A percentile compares a stretch with the other conserved stretches of the same genome.
Conservation (phyloP, 2,329 filamentous ascomycete species). For the Penicillium sp. region DNA sequence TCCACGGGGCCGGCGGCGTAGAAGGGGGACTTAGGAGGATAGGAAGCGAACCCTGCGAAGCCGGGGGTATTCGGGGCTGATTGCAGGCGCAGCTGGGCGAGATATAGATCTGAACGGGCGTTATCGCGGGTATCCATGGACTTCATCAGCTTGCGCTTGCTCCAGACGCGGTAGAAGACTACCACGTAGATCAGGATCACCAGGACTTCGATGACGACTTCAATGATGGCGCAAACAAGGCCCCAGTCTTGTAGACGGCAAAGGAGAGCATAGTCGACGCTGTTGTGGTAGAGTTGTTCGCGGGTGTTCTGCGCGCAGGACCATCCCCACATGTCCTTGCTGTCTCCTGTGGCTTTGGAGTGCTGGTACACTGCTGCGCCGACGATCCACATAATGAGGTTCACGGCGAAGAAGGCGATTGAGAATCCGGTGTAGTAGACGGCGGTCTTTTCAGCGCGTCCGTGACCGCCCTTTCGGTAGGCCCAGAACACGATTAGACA, state of each 20-base stretch:
- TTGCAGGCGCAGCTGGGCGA: conserved; percentile 78
- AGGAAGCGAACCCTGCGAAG: conserved; percentile 59
- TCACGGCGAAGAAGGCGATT: conserved; percentile 89
- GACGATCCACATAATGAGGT: conserved; percentile 86
- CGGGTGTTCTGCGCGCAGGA: conserved; percentile 89
- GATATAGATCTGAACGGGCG: conserved; percentile 91
- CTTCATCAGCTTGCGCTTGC: conserved; percentile 91
- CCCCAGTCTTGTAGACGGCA: conserved; percentile 95
- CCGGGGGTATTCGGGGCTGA: conserved; percentile 94
- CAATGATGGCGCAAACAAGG: conserved; percentile 94
- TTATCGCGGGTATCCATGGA: conserved; percentile 95
- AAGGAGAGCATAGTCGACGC: conserved; percentile 84
- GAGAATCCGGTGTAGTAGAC: conserved; percentile 96
- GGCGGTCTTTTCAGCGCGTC: conserved; percentile 84
- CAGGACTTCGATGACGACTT: conserved; percentile 87
- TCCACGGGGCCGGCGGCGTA: conserved; percentile 41
- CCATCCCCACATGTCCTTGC: conserved; percentile 97
- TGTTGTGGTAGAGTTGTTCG: conserved; percentile 70
- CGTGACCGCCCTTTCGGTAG: conserved; percentile 86
- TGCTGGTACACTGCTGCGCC: conserved; percentile 82
- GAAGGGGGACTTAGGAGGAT: conserved; percentile 56
- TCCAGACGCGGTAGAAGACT: conserved; percentile 97
- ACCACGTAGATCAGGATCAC: conserved; percentile 90
- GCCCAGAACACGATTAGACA: conserved; percentile 78
- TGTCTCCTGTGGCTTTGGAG: conserved; percentile 67